These are phyloP conservation scores for Pleurozium schreberi DNA, from an alignment of 225 moss, liverwort and hornwort species.

Conservation along the genomic window DNA sequence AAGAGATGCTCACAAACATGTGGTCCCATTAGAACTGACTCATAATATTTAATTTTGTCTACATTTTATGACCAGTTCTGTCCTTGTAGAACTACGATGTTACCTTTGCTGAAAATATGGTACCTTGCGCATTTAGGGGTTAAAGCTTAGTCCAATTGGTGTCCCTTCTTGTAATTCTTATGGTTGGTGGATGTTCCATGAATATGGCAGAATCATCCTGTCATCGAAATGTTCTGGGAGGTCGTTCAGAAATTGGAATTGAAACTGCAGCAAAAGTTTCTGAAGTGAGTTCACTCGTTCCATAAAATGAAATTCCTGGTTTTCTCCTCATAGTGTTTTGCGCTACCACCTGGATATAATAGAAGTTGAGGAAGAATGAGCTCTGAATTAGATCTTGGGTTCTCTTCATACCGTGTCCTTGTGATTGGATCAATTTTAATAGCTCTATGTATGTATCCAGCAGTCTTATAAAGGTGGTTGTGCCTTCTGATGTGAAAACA, in stretches of 20 bases:
- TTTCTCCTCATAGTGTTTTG: background rate
- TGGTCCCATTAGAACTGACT: background rate
- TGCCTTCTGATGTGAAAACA: background rate
- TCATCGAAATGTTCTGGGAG: slow-evolving; percentile 99
- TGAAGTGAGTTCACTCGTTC: slow-evolving; percentile 58
- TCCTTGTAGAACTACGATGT: background rate
- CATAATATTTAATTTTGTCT: background rate
- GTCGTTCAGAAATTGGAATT: slow-evolving; percentile 77
- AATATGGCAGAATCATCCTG: slow-evolving; percentile 74
- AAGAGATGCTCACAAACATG: background rate
- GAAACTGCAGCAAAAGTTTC: slow-evolving; percentile 81
- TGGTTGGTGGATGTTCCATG: slow-evolving; percentile 11
- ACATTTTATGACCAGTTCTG: background rate
- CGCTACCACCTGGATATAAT: background rate
- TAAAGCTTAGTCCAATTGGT: background rate
- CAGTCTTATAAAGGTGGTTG: background rate
- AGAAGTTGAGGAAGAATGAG: background rate
- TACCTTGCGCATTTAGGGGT: background rate
- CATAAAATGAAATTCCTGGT: background rate
- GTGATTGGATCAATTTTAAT: background rate
- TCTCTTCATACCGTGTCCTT: background rate
- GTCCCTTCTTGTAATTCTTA: background rate
- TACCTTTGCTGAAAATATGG: background rate
- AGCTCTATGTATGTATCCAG: background rate
- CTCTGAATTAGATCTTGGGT: background rate